Conservation (phyloP, 208 protist species). For the Leishmania turanica region DNA sequence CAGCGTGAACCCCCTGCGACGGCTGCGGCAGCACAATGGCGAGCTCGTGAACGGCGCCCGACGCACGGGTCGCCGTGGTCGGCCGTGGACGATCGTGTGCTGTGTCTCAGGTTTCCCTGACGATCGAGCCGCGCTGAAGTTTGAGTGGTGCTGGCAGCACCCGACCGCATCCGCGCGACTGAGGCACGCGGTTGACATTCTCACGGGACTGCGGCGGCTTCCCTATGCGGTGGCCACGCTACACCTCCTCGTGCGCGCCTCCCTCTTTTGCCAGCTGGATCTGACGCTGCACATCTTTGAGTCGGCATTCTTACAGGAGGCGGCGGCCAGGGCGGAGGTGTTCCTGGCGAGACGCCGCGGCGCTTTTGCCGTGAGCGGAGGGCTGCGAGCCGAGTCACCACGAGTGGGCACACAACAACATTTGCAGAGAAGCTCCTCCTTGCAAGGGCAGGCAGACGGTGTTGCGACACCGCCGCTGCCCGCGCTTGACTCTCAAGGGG, state of each 20-base stretch:
- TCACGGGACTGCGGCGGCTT: slow-evolving; percentile 47
- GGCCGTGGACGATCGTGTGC: slow-evolving; percentile 92
- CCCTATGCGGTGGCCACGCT: slow-evolving; percentile 69
- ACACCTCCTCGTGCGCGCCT: slow-evolving; percentile 54
- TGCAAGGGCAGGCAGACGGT: slow-evolving; percentile 1
- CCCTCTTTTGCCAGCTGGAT: slow-evolving; percentile 68
- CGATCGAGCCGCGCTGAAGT: slow-evolving; percentile 91
- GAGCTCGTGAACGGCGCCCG: slow-evolving; percentile 91
- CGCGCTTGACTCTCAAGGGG: not conserved
- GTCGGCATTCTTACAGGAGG: slow-evolving; percentile 31
- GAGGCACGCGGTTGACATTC: slow-evolving; percentile 34
- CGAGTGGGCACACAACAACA: not conserved
- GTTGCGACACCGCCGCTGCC: not conserved
- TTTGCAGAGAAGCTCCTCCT: not conserved
- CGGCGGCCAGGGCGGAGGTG: slow-evolving; percentile 29
- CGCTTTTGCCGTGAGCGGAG: not conserved
- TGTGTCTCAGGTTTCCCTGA: slow-evolving; percentile 93
- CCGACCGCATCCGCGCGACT: slow-evolving; percentile 62
- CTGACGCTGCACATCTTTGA: slow-evolving; percentile 82
- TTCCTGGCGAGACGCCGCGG: slow-evolving; percentile 10
- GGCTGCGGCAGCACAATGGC: slow-evolving; percentile 95
- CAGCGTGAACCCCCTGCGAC: slow-evolving; percentile 91
- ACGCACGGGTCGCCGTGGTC: slow-evolving; percentile 69
- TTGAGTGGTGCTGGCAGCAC: slow-evolving; percentile 96
- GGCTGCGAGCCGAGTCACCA: not conserved